Base-by-base conservation (phyloP, 192 early-diverging fungal species). In the Martensiomyces pterosporus region DNA sequence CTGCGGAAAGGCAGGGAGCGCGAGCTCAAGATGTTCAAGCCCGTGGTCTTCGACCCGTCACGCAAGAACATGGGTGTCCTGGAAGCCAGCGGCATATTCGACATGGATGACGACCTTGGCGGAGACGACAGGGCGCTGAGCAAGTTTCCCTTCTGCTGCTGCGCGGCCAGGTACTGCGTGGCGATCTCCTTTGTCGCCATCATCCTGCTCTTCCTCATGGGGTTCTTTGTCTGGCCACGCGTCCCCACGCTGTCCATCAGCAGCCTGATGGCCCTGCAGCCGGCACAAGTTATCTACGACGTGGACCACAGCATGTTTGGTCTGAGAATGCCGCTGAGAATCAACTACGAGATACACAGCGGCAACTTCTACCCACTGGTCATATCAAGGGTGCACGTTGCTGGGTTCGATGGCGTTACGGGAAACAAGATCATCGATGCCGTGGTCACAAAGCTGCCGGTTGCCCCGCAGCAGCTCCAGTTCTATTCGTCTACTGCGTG, bases 351-450 rank as follows among this genome's bases (percentile, higher is more conserved):
- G 46, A 65, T 64, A 8, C 61, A 69, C 26, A 76, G 66, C 47
- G 61, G 59, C 34, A 76, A 65, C 26, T 76, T 76, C 22, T 76
- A 76, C 27, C 65, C 65, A 6, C 37, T 76, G 38, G n/a, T n/a
- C 1, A 67, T 76, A 22, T 39, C 39, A 23, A 14, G 21, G 4
- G 47, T 60, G 3, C 48, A 41, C 3, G 66, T 68, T 0, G 22
- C 26, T 9, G 66, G 73, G 0, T 76, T 65, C 37, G 66, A 76
- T 41, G 60, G 61, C 22, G 62, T 57, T 42, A 69, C 57, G 0
- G 59, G 60, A 0, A 64, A 69, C 47, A 47, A 54, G 12, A 58
- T 76, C 17, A 43, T 68, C 24, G 59, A 69, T 9, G 57, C 66
- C 2, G 52, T 35, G 0, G 21, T 69, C 15, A 24, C 18, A 3